Base-by-base conservation (phyloP, 2,329 filamentous ascomycete genomes). In the Pestalotiopsis sp. region DNA sequence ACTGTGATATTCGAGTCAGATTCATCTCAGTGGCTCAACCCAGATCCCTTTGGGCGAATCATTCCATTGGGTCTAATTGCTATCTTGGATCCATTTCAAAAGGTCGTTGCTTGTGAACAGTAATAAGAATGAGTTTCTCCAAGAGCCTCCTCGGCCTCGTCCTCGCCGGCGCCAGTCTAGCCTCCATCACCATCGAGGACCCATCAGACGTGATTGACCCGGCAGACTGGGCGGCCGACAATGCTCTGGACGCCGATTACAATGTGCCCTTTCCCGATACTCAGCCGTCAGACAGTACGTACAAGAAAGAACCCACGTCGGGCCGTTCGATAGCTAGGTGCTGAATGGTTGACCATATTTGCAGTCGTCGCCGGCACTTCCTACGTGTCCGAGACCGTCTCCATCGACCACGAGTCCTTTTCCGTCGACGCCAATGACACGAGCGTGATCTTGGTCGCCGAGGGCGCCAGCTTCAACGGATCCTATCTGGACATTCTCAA, bases 401-500 rank as follows among this genome's bases (percentile, higher is more conserved):
- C 49, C 4, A 27, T 66, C 17, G 49, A 66, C 25, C 64, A 66
- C 57, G 25, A n/a, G 23, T 20, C 64, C 9, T 58, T 45, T n/a
- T 57, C 49, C 11, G 64, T 58, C 13, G 49, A 66, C 52, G 64
- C 23, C 23, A 66, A 66, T 58, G 64, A 66, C 45, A 66, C 64
- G 17, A 66, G 64, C 38, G 45, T 66, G 20, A 66, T 66, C 25
- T 13, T 66, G 14, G 64, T 66, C 23, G 25, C 45, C 14, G 49
- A 66, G 3, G 49, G 36, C 5, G 64, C n/a, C 12, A 36, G 13
- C 17, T 39, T 66, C 23, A 25, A 57, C 20, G 64, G 20, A 3
- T 66, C 64, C 11, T 58, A 66, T 23, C 9, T 66, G 23, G 64
- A 66, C 41, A 58, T 66, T 27, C n/a, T 66, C 45, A 66, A 66